phyloP scores from a whole-genome alignment of 1,139 yeast genomes.

The Ashbya aceris region DNA sequence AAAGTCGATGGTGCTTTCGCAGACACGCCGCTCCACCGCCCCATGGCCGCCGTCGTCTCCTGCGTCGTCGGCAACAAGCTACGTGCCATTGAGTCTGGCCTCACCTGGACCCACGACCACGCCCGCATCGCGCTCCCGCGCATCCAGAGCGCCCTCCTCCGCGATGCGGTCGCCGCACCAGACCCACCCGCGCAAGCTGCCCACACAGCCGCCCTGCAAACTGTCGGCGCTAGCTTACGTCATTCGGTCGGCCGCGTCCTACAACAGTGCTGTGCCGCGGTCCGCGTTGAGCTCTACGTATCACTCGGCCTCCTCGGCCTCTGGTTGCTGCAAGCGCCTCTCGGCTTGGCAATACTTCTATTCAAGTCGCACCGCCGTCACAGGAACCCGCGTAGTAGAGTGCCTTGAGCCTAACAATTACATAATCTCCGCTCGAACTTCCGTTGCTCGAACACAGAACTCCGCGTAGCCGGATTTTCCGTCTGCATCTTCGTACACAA shows the following conservation, averaged over 20 bases:
- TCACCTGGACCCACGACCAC: slow-evolving; percentile 68
- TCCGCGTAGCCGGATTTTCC: too few species aligned
- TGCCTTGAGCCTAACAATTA: too few species aligned
- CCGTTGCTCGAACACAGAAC: too few species aligned
- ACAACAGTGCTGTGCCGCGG: slow-evolving; percentile 30
- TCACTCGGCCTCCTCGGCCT: slow-evolving; percentile 36
- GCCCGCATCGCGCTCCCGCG: slow-evolving; percentile 54
- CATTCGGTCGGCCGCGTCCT: slow-evolving; percentile 15
- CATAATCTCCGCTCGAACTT: too few species aligned
- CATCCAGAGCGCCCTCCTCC: slow-evolving; percentile 31
- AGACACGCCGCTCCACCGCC: slow-evolving; percentile 54
- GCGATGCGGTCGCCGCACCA: slow-evolving; percentile 8
- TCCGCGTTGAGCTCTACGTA: slow-evolving; percentile 40
- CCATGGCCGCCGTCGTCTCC: slow-evolving; percentile 58
- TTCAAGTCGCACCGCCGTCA: slow-evolving; percentile 1
- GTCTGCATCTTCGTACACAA: too few species aligned
- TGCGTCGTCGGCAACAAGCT: slow-evolving; percentile 76
- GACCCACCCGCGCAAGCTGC: not conserved
- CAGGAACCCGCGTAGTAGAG: too few species aligned
- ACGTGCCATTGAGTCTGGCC: slow-evolving; percentile 52
- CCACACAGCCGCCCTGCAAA: not conserved
- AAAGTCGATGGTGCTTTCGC: slow-evolving; percentile 54
- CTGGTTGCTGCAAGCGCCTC: slow-evolving; percentile 41
- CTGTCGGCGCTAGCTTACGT: not conserved
- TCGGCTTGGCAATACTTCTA: slow-evolving; percentile 25